Percentiles rank a stretch among this genome's conserved stretches.
Conservation (phyloP, 306 rosid species). For the Inga oerstediana region DNA sequence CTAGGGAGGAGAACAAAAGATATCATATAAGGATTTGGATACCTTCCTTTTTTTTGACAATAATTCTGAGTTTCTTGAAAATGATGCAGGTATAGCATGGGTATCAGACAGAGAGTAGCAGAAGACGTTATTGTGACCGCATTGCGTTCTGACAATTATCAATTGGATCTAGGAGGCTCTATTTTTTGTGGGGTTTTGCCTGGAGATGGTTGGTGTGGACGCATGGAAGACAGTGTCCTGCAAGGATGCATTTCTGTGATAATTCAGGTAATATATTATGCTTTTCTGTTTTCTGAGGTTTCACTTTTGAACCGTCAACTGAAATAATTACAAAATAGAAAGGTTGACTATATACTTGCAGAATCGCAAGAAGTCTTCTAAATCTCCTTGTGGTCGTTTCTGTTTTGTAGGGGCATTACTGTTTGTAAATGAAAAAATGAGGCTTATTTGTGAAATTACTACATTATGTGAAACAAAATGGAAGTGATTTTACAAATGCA, state of each 20-base stretch:
- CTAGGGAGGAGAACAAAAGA: too few species aligned
- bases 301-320: background rate
- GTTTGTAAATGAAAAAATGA: background rate
- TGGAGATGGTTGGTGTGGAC: slow-evolving; percentile 87
- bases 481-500: slow-evolving; percentile 11
- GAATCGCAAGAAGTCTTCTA: background rate
- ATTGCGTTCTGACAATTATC: slow-evolving; percentile 53
- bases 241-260: slow-evolving; percentile 79
- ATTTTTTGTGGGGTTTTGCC: slow-evolving; percentile 77
- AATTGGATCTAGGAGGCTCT: slow-evolving; percentile 56
- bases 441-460: background rate
- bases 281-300: background rate
- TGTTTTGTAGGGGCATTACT: background rate
- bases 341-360: background rate
- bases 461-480: background rate
- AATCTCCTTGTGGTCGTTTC: background rate
- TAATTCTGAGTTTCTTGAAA: background rate
- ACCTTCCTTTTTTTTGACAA: too few species aligned
- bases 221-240: slow-evolving; percentile 71
- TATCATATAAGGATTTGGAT: fast-evolving
- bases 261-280: slow-evolving; percentile 56
- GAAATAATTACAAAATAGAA: background rate
- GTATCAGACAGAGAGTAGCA: slow-evolving; percentile 69
- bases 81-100: slow-evolving; percentile 70
- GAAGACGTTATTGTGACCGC: slow-evolving; percentile 65